Evolutionary conservation across 148 eudicot genomes (phyloP), one percentile per base, ranked within the genome.

Genomic region (Diospyros kaki): DNA sequence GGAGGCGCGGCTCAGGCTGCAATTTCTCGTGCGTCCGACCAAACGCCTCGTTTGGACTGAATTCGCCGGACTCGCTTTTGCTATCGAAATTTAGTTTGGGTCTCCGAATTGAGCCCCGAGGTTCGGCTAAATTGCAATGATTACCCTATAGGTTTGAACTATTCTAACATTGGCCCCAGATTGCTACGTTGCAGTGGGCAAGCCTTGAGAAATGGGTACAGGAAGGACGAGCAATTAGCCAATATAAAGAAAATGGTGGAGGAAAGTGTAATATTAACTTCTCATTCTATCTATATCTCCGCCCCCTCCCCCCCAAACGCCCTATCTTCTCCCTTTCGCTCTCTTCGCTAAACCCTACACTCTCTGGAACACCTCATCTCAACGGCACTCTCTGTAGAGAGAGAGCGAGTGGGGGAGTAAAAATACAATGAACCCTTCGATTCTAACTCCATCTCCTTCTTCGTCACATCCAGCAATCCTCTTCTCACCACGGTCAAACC

Each of bases 391-490:
- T 28, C 10, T n/a, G 70, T n/a, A 46, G 77, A 66, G 73, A 76
- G 78, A 13, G 66, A 52, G 38, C 28, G 46, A 64, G 53, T 5
- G 53, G 46, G 44, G 68, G 14, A 50, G 45, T 56, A 44, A 72
- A 40, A 0, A 43, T 1, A 64, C n/a, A 54, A 83, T 80, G 83
- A 81, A 81, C 66, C 59, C 77, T 11, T 78, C 84, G 52, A 67
- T 76, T 48, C 50, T 80, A 60, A 61, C 45, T 65, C 61, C 87
- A 45, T 42, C 73, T 11, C 70, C 85, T 64, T 75, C 82, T 4
- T 51, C 78, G 64, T 82, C 46, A 68, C 78, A 58, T 82, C 82
- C 76, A 67, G 68, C 17, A 61, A 69, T 68, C 84, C 67, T 28
- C 77, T 67, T 73, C 79, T 42, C 77, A 60, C 64, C 28, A 15